phyloP scores from a whole-genome alignment of 176 grass and related monocot genomes.

The Otatea glauca region DNA sequence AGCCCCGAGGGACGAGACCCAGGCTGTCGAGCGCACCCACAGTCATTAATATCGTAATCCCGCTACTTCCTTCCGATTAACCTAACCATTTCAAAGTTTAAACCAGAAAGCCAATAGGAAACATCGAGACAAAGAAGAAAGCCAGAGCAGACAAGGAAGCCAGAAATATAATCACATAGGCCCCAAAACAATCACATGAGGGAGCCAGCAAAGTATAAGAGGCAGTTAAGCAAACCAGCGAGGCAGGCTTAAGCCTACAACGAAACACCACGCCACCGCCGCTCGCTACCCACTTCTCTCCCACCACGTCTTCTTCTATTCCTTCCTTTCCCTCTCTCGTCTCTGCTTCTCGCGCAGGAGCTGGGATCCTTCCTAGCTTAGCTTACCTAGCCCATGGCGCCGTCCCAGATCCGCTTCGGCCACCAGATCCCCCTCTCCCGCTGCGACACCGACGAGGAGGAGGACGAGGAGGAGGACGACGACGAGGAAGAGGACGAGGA shows the following conservation, averaged over 20 bases:
- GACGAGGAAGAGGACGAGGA: constrained; percentile 33
- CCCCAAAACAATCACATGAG: no score
- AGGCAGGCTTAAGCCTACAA: background rate
- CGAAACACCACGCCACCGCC: constrained; percentile 34
- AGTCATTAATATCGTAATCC: background rate
- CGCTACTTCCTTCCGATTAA: background rate
- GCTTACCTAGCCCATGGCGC: constrained; percentile 54
- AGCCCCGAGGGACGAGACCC: background rate
- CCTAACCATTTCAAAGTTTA: background rate
- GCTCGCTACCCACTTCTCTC: constrained; percentile 47
- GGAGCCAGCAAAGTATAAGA: constrained; percentile 1
- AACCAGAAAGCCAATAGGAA: background rate
- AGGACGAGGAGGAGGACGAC: constrained; percentile 51
- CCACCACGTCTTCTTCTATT: constrained; percentile 30
- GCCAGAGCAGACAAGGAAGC: background rate
- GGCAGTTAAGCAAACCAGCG: constrained; percentile 25
- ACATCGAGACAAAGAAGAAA: background rate
- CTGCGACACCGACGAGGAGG: constrained; percentile 55
- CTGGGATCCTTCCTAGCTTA: constrained; percentile 17
- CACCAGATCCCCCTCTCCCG: constrained; percentile 51
- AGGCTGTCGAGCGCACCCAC: background rate
- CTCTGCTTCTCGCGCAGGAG: constrained; percentile 39
- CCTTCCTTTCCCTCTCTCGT: constrained; percentile 9
- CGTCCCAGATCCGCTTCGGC: constrained; percentile 65
- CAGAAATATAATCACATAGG: constrained; percentile 32